phyloP scores from a whole-genome alignment of 2,329 filamentous ascomycete species.

The Exophiala calicioides region DNA sequence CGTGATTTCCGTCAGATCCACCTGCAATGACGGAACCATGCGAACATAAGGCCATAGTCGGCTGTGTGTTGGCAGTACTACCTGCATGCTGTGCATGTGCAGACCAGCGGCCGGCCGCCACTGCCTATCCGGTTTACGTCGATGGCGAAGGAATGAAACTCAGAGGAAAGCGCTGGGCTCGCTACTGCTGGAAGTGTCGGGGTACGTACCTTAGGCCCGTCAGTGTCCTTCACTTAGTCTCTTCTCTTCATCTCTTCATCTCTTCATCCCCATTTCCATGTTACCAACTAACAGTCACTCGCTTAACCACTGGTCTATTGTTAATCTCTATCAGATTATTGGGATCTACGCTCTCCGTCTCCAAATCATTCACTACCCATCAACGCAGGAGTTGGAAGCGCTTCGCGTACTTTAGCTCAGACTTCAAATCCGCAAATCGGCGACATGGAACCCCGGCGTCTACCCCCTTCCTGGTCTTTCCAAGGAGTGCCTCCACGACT shows the following conservation, averaged over 20 bases:
- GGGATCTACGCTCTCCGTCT: slow-evolving; percentile 21
- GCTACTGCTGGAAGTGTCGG: slow-evolving; percentile 32
- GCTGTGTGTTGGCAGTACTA: slow-evolving; percentile 27
- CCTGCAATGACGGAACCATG: slow-evolving; percentile 15
- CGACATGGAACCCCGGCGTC: slow-evolving; percentile 8
- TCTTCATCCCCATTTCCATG: slow-evolving; percentile 1
- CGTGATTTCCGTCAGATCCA: background rate
- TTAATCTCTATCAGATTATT: slow-evolving; percentile 28
- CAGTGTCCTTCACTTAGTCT: slow-evolving; percentile 1
- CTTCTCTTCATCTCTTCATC: background rate
- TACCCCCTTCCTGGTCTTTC: slow-evolving; percentile 7
- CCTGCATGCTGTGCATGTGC: slow-evolving; percentile 31
- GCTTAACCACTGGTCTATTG: slow-evolving; percentile 19
- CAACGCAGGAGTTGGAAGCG: background rate
- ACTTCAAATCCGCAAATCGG: background rate
- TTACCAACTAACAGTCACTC: slow-evolving; percentile 12
- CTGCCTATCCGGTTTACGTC: slow-evolving; percentile 31
- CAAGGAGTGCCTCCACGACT: slow-evolving; percentile 1
- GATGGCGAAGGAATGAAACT: slow-evolving; percentile 30
- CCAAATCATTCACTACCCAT: slow-evolving; percentile 7
- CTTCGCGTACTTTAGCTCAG: background rate
- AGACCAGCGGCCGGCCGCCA: slow-evolving; percentile 28
- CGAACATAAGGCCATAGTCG: slow-evolving; percentile 27
- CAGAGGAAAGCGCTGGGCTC: slow-evolving; percentile 29
- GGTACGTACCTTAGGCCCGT: slow-evolving; percentile 28